phyloP scores from a whole-genome alignment of 352 stramenopile genomes.

The Pythium diclinum region DNA sequence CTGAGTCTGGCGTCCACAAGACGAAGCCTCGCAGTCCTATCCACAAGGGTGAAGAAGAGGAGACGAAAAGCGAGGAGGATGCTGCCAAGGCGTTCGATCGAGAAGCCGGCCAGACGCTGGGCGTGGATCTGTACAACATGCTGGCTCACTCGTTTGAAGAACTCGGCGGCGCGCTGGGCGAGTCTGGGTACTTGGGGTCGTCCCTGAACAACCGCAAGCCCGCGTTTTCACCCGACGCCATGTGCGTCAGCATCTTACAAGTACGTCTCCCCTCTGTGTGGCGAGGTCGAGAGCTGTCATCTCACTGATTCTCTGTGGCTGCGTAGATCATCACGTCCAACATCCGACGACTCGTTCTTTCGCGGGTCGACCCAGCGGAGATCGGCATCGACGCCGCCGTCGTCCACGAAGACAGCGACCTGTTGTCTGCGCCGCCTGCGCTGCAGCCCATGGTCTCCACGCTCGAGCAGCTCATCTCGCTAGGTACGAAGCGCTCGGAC shows the following conservation, averaged over 20 bases:
- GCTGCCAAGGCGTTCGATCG: slow-evolving; percentile 8
- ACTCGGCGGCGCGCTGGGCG: slow-evolving; percentile 13
- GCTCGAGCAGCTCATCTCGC: slow-evolving; percentile 75
- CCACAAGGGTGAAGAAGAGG: background rate
- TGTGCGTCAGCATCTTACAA: slow-evolving; percentile 70
- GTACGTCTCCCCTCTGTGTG: slow-evolving; percentile 18
- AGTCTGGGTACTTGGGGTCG: slow-evolving; percentile 20
- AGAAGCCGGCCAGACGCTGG: slow-evolving; percentile 12
- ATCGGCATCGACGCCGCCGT: slow-evolving; percentile 55
- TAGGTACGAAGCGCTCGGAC: slow-evolving; percentile 78
- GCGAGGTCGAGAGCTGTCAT: too few relatives aligned
- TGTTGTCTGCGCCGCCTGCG: slow-evolving; percentile 54
- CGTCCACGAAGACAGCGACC: slow-evolving; percentile 37
- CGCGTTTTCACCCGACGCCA: slow-evolving; percentile 52
- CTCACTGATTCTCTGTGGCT: background rate
- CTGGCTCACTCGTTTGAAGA: slow-evolving; percentile 28
- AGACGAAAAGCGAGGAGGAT: slow-evolving; percentile 9
- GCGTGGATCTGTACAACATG: slow-evolving; percentile 29
- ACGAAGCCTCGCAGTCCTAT: background rate
- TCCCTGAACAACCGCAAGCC: slow-evolving; percentile 18
- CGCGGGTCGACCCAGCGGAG: slow-evolving; percentile 67
- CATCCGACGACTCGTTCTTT: slow-evolving; percentile 77
- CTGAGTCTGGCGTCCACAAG: background rate
- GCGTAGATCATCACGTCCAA: slow-evolving; percentile 74
- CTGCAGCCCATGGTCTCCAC: slow-evolving; percentile 61